Base-by-base conservation (phyloP, 2,329 filamentous ascomycete species). In the Aspergillus eucalypticola region DNA sequence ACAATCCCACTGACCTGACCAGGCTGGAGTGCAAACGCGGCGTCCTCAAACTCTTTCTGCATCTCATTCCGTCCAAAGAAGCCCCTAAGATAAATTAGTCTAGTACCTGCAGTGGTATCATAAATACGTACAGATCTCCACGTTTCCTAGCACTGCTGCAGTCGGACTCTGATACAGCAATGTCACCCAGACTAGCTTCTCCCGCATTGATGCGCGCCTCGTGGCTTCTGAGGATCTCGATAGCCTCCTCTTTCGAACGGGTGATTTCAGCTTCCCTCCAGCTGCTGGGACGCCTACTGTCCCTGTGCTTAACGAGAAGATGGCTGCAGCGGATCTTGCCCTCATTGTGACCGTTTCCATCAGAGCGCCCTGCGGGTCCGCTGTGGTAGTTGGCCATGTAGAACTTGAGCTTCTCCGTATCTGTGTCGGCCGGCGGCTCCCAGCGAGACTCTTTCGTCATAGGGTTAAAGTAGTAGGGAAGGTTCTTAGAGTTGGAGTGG, bases 31-130 rank as follows among this genome's bases (percentile, higher is more conserved):
- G 85, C 88, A 79, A 99, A 99, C 1, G 95, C 90, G 4, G 93
- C 93, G 59, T 97, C 92, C 79, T 99, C 95, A 73, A 99, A 99
- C 79, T 97, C 94, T 81, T 93, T 94, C 76, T 99, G 95, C 95
- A 99, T 99, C 72, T 98, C 94, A 27, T 92, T 92, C 70, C 85
- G 88, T 58, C 92, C 93, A 76, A 99, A 99, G 78, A 93, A 96
- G 19, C 95, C 95, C 64, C 86, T 89, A 42, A 54, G 57, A 35
- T 48, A 25, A 50, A 55, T 69, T 60, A 71, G 68, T 35, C 27
- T 0, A 13, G 32, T 15, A 35, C 5, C 32, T 15, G 11, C 4
- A 35, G 32, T 2, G 32, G 3, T 53, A 3, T 13, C 8, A 21
- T 23, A 2, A 39, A 48, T 35, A 83, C 86, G 75, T 78, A 89